Percentiles rank a stretch among this genome's conserved stretches.
Conservation (phyloP, 2,329 filamentous ascomycete species). For the Fusarium domesticum region DNA sequence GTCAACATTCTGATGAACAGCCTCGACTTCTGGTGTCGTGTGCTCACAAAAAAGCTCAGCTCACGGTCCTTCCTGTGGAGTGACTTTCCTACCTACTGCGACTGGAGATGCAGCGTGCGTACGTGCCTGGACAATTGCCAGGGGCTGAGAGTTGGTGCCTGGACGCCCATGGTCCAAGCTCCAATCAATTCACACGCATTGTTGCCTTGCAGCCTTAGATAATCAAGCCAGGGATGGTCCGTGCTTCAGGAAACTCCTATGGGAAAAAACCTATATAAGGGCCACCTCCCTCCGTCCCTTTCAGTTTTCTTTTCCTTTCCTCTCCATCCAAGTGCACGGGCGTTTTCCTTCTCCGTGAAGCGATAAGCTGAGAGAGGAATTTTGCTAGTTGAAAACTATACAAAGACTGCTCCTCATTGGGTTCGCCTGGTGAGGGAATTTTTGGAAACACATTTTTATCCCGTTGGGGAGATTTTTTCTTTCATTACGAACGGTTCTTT, state of each 20-base stretch:
- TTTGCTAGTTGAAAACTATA: conserved; percentile 88
- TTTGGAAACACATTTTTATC: conserved; percentile 54
- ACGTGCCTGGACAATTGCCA: conserved; percentile 1
- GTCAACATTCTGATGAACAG: no score
- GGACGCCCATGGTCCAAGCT: conserved; percentile 7
- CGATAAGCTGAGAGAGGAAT: conserved; percentile 73
- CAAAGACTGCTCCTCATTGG: conserved; percentile 66
- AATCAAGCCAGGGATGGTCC: no score
- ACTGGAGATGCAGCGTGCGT: conserved; percentile 3
- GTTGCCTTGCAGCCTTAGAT: conserved; percentile 21
- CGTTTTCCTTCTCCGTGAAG: conserved; percentile 60
- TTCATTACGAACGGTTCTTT: conserved; percentile 40
- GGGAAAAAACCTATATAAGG: conserved; percentile 36
- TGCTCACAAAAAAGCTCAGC: background rate
- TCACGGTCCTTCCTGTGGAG: no score
- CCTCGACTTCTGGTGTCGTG: no score
- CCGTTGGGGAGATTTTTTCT: conserved; percentile 33
- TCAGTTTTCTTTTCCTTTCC: conserved; percentile 41
- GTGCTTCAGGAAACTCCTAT: no score
- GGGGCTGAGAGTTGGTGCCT: conserved; percentile 24
- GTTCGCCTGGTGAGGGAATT: conserved; percentile 68
- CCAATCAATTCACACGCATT: conserved; percentile 17
- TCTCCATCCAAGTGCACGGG: conserved; percentile 63
- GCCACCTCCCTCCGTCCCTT: conserved; percentile 22
- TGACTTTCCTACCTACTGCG: conserved; percentile 5